A percentile compares a stretch with the other conserved stretches of the same genome.
phyloP scores from a whole-genome alignment of 75 land plant species.

The Sequoiadendron giganteum region DNA sequence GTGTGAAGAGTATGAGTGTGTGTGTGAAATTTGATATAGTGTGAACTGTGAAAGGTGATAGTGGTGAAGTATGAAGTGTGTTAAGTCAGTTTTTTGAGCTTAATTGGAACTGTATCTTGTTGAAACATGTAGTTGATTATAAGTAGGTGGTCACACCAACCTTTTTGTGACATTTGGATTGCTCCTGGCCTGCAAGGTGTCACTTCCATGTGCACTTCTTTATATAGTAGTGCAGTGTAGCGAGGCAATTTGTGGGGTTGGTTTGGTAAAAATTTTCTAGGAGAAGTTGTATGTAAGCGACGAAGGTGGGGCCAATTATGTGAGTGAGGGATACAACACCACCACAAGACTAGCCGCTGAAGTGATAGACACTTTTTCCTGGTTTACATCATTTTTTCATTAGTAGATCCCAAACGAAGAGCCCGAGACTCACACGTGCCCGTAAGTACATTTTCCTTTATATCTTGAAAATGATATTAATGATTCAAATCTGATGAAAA shows the following conservation, averaged over 20 bases:
- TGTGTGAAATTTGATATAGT: too few species aligned
- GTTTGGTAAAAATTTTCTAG: conserved; percentile 47
- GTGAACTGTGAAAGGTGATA: too few species aligned
- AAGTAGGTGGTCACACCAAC: conserved; percentile 48
- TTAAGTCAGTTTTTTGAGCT: too few species aligned
- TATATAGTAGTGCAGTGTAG: conserved; percentile 47
- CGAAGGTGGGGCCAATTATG: conserved; percentile 62
- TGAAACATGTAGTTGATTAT: too few species aligned
- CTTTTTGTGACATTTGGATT: conserved; percentile 53
- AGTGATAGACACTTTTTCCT: conserved; percentile 58
- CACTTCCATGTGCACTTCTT: conserved; percentile 39
- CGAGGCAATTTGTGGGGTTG: conserved; percentile 58
- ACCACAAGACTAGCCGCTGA: conserved; percentile 55
- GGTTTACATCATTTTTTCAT: conserved; percentile 67
- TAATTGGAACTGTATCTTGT: too few species aligned
- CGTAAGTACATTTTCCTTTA: conserved; percentile 27
- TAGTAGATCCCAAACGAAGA: conserved; percentile 63
- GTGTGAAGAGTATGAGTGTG: too few species aligned
- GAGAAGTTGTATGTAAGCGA: conserved; percentile 10
- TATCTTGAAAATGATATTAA: too few species aligned
- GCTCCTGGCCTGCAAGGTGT: conserved; percentile 48
- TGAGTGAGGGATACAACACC: conserved; percentile 31
- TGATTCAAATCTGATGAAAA: too few species aligned
- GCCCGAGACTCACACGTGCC: conserved; percentile 72
- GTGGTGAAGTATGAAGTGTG: too few species aligned